Conservation (phyloP, 345 rosid species). For the Geranium brycei region DNA sequence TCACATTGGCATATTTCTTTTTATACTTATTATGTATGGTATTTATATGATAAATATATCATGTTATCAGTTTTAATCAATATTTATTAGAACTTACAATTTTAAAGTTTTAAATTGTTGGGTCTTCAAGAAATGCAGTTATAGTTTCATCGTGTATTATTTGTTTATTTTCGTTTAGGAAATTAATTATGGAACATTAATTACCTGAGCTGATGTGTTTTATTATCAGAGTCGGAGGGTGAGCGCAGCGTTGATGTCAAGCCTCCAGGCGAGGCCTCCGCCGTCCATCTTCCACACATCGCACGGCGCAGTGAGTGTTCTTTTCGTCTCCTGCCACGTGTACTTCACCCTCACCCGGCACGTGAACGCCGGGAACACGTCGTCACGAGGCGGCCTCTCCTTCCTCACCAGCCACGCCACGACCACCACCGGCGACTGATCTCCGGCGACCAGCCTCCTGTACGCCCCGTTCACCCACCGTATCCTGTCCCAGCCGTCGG, state of each 20-base stretch:
- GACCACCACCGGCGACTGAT: conserved; percentile 10
- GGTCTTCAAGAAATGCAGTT: too few relatives aligned
- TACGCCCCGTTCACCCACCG: conserved; percentile 58
- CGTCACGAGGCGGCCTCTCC: conserved; percentile 29
- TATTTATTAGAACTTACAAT: too few relatives aligned
- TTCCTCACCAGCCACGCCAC: conserved; percentile 38
- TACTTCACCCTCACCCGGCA: conserved; percentile 54
- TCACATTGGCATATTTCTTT: too few relatives aligned
- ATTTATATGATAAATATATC: too few relatives aligned
- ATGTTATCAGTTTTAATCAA: too few relatives aligned
- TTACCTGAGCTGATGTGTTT: too few relatives aligned
- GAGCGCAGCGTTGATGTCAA: conserved; percentile 68
- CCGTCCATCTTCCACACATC: conserved; percentile 63
- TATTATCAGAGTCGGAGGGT: conserved; percentile 36
- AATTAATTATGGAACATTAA: too few relatives aligned
- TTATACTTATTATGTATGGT: too few relatives aligned
- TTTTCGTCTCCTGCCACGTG: conserved; percentile 31
- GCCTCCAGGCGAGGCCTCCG: conserved; percentile 75
- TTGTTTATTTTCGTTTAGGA: too few relatives aligned
- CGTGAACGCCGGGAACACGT: conserved; percentile 33
- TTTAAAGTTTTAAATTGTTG: too few relatives aligned
- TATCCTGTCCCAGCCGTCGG: conserved; percentile 41
- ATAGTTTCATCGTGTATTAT: too few relatives aligned
- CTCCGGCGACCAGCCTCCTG: conserved; percentile 30
- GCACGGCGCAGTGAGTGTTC: conserved; percentile 36